A percentile compares a stretch with the other conserved stretches of the same genome.
These are phyloP conservation scores for Rhododendron molle DNA, from an alignment of 148 eudicot species.

Conservation along the genomic window DNA sequence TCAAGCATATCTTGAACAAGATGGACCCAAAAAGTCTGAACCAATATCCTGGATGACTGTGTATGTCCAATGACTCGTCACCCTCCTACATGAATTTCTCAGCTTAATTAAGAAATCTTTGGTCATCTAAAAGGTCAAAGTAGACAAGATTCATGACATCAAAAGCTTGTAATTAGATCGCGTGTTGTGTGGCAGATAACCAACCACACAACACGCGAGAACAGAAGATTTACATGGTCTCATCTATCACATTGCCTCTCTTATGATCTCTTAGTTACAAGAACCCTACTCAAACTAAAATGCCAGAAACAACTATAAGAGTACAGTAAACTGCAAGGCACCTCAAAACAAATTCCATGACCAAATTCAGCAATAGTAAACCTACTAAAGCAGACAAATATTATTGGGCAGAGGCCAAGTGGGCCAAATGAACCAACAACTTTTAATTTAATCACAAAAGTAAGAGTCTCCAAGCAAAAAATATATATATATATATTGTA, in stretches of 20 bases:
- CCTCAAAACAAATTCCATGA: not conserved
- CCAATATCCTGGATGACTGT: no score
- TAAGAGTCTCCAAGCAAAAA: no score
- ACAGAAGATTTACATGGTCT: not conserved
- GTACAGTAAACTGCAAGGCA: not conserved
- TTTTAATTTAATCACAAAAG: no score
- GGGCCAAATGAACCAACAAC: not conserved
- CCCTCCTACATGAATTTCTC: no score
- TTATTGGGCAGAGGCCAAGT: not conserved
- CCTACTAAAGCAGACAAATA: not conserved
- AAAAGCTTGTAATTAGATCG: no score
- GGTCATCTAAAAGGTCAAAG: no score
- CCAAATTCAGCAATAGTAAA: not conserved
- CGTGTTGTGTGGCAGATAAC: not conserved
- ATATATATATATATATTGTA: no score
- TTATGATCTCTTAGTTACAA: not conserved
- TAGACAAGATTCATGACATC: no score
- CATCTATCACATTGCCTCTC: not conserved
- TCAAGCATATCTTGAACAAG: no score
- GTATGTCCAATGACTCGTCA: no score
- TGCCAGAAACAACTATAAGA: not conserved
- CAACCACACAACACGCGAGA: not conserved
- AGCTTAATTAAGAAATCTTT: no score
- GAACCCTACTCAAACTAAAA: not conserved
- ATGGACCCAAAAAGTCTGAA: no score